Evolutionary conservation across 805 yeast genomes (phyloP).

Genomic region (Candida sphagnicola): DNA sequence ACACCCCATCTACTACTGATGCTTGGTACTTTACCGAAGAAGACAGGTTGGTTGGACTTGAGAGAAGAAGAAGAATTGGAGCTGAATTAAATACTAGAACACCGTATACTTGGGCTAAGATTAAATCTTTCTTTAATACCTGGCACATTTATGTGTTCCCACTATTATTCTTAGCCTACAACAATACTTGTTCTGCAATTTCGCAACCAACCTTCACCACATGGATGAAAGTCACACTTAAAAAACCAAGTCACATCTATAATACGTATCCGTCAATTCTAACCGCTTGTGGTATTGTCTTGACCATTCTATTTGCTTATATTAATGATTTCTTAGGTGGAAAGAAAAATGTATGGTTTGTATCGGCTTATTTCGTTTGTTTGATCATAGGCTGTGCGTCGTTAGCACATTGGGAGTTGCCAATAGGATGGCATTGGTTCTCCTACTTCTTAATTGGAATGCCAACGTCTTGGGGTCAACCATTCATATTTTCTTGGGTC

Average conservation of each 20-base stretch:
- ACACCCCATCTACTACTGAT: constrained; percentile 32
- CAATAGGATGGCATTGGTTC: constrained; percentile 47
- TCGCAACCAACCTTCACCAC: constrained; percentile 35
- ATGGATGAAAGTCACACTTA: constrained; percentile 30
- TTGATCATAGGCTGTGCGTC: constrained; percentile 40
- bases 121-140: constrained; percentile 40
- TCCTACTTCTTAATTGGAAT: constrained; percentile 45
- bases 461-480: constrained; percentile 52
- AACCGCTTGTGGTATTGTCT: constrained; percentile 22
- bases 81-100: constrained; percentile 40
- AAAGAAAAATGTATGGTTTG: constrained; percentile 31
- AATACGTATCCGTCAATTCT: constrained; percentile 29
- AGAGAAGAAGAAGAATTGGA: constrained; percentile 39
- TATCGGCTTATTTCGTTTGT: constrained; percentile 33
- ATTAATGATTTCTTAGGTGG: constrained; percentile 31
- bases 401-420: constrained; percentile 46
- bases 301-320: constrained; percentile 22
- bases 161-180: constrained; percentile 31
- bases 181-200: constrained; percentile 28
- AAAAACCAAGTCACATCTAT: constrained; percentile 24
- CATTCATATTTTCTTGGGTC: constrained; percentile 54
- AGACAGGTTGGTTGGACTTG: constrained; percentile 42
- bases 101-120: constrained; percentile 36
- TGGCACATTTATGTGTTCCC: constrained; percentile 51
- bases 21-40: constrained; percentile 26